Percentiles rank a stretch among this genome's conserved stretches.
Evolutionary conservation across 2,329 filamentous ascomycete genomes (phyloP).

Genomic region (Alternaria alternata): DNA sequence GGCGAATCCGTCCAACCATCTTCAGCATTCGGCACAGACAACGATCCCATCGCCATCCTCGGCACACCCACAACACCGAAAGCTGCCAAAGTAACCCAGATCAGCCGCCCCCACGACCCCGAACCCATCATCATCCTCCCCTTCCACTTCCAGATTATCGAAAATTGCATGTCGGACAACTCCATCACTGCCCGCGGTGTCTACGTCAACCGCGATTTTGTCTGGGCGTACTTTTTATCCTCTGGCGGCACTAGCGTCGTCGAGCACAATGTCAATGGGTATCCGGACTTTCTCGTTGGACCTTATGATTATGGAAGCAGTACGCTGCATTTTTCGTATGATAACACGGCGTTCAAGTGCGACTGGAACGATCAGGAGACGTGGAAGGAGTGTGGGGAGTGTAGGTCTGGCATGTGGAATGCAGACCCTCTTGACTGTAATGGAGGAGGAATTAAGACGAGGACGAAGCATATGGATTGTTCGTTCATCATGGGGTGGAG

Average conservation of each 20-base stretch:
- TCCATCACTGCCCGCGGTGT: not conserved
- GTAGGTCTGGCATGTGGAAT: constrained; percentile 20
- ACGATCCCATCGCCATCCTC: not conserved
- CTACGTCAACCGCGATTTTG: not conserved
- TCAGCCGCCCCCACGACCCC: not conserved
- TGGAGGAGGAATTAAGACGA: not conserved
- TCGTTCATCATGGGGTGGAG: constrained; percentile 21
- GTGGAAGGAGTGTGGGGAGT: constrained; percentile 29
- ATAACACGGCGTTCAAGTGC: constrained; percentile 9
- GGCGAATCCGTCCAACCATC: not conserved
- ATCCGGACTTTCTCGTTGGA: constrained; percentile 10
- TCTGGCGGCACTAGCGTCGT: not conserved
- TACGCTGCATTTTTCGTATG: constrained; percentile 14
- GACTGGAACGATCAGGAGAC: constrained; percentile 24
- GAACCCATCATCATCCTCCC: constrained; percentile 22
- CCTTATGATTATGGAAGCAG: constrained; percentile 5
- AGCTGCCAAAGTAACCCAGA: constrained; percentile 2
- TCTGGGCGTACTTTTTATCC: not conserved
- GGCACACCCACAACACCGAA: not conserved
- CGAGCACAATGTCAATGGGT: constrained; percentile 10
- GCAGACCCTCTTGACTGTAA: not conserved
- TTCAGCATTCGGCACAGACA: no score
- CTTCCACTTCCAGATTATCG: constrained; percentile 22
- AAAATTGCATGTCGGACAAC: constrained; percentile 6
- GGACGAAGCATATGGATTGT: constrained; percentile 21